These are phyloP conservation scores for Cyberlindnera euphorbiiphila DNA, from an alignment of 805 yeast species.

Conservation along the genomic window DNA sequence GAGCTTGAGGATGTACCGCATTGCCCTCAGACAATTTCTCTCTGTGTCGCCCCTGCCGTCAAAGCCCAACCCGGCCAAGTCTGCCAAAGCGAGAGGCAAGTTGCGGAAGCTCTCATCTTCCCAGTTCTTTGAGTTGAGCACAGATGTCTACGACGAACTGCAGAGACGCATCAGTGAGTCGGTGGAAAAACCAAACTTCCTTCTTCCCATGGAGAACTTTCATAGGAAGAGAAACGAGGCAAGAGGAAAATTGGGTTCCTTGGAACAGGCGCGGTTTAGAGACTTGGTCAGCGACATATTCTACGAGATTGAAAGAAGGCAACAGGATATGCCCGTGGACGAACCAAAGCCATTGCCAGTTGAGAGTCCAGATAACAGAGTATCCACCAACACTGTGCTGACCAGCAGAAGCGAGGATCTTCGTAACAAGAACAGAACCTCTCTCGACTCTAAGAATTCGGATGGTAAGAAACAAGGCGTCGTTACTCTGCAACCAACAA, in stretches of 20 bases:
- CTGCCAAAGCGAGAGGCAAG: slow-evolving; percentile 81
- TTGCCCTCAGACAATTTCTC: slow-evolving; percentile 25
- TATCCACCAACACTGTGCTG: slow-evolving; percentile 7
- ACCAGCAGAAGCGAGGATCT: slow-evolving; percentile 3
- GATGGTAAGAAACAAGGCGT: slow-evolving; percentile 18
- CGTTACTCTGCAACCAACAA: slow-evolving; percentile 53
- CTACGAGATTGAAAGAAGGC: slow-evolving; percentile 79
- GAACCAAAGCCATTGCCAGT: not conserved
- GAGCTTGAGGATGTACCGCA: slow-evolving; percentile 22
- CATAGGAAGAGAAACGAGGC: slow-evolving; percentile 97
- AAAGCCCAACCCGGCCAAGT: slow-evolving; percentile 42
- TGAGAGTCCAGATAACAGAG: slow-evolving; percentile 1
- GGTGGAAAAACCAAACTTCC: slow-evolving; percentile 53
- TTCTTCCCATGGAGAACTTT: slow-evolving; percentile 67
- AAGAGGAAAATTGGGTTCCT: slow-evolving; percentile 80
- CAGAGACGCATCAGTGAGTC: slow-evolving; percentile 68
- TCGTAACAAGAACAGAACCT: slow-evolving; percentile 4
- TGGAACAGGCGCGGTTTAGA: slow-evolving; percentile 77
- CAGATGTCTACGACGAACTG: slow-evolving; percentile 93
- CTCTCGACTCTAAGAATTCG: slow-evolving; percentile 2
- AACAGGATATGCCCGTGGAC: slow-evolving; percentile 36
- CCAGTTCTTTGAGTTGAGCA: slow-evolving; percentile 85
- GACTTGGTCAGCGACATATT: slow-evolving; percentile 89
- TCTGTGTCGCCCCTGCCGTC: slow-evolving; percentile 21
- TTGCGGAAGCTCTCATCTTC: slow-evolving; percentile 71